These are phyloP conservation scores for Tricharina praecox DNA, from an alignment of 495 filamentous ascomycete genomes.

Conservation along the genomic window DNA sequence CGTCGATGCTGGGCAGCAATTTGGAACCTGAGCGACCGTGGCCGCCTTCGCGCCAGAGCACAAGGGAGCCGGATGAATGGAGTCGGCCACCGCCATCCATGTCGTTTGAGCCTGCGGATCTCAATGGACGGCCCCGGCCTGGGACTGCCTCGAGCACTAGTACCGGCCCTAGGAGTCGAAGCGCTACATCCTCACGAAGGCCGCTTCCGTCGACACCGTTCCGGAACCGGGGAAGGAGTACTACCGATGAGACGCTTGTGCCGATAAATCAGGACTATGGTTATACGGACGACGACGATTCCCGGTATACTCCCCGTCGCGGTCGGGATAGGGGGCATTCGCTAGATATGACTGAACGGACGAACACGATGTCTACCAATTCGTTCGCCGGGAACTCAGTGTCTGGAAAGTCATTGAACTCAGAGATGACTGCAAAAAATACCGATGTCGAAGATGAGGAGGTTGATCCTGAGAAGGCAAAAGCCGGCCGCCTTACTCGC, in stretches of 20 bases:
- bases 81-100: slow-evolving; percentile 48
- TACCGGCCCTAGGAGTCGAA: slow-evolving; percentile 55
- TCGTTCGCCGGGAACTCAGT: slow-evolving; percentile 50
- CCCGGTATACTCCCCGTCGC: slow-evolving; percentile 36
- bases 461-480: slow-evolving; percentile 32
- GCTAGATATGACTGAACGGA: slow-evolving; percentile 36
- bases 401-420: slow-evolving; percentile 14
- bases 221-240: slow-evolving; percentile 27
- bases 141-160: slow-evolving; percentile 46
- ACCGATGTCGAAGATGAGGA: slow-evolving; percentile 33
- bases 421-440: slow-evolving; percentile 24
- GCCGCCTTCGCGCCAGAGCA: slow-evolving; percentile 46
- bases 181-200: slow-evolving; percentile 51
- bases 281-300: slow-evolving; percentile 1
- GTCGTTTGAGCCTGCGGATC: slow-evolving; percentile 66
- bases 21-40: slow-evolving; percentile 49
- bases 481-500: slow-evolving; percentile 17
- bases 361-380: slow-evolving; percentile 41
- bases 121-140: slow-evolving; percentile 78
- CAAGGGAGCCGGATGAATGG: slow-evolving; percentile 40
- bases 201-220: slow-evolving; percentile 87
- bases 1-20: slow-evolving; percentile 8
- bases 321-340: too few species aligned
- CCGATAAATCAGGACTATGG: slow-evolving; percentile 13
- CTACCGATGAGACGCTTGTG: too few species aligned